Percentiles rank a stretch among this genome's conserved stretches.
Evolutionary conservation across 2,329 filamentous ascomycete species (phyloP).

Genomic region (Teratosphaeria viscida): DNA sequence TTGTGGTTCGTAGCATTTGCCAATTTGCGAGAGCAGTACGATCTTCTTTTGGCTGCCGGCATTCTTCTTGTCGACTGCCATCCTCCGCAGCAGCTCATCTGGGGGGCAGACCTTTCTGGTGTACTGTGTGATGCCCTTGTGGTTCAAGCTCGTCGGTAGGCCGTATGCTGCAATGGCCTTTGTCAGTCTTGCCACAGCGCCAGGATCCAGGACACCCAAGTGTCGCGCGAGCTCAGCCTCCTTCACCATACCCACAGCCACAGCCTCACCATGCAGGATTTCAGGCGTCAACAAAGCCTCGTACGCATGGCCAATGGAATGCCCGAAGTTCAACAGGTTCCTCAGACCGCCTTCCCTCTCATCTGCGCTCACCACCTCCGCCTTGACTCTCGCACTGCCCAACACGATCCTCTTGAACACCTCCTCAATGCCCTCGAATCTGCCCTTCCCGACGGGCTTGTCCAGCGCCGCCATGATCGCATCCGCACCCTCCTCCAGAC

Average conservation of each 20-base stretch:
- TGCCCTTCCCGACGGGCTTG: conserved; percentile 42
- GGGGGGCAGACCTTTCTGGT: conserved; percentile 82
- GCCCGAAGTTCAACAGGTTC: conserved; percentile 93
- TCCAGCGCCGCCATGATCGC: conserved; percentile 64
- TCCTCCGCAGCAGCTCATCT: conserved; percentile 75
- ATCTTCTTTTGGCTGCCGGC: conserved; percentile 92
- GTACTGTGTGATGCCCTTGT: conserved; percentile 72
- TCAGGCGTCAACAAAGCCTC: conserved; percentile 94
- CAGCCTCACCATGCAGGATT: conserved; percentile 87
- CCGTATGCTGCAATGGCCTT: conserved; percentile 95
- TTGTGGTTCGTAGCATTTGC: conserved; percentile 73
- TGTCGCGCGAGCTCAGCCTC: conserved; percentile 89
- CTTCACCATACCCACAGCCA: conserved; percentile 97
- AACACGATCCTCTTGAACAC: conserved; percentile 57
- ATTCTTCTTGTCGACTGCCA: conserved; percentile 99
- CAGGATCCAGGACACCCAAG: conserved; percentile 72
- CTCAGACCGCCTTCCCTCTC: conserved; percentile 88
- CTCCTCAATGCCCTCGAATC: conserved; percentile 56
- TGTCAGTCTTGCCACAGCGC: conserved; percentile 75
- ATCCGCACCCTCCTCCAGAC: conserved; percentile 71
- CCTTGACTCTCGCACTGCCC: conserved; percentile 87
- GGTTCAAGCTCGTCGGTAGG: conserved; percentile 72
- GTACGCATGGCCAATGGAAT: conserved; percentile 94
- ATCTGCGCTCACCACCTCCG: conserved; percentile 84
- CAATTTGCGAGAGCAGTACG: conserved; percentile 82